Evolutionary conservation across 805 yeast genomes (phyloP).

Genomic region (Vanderwaltozyma yarrowii): DNA sequence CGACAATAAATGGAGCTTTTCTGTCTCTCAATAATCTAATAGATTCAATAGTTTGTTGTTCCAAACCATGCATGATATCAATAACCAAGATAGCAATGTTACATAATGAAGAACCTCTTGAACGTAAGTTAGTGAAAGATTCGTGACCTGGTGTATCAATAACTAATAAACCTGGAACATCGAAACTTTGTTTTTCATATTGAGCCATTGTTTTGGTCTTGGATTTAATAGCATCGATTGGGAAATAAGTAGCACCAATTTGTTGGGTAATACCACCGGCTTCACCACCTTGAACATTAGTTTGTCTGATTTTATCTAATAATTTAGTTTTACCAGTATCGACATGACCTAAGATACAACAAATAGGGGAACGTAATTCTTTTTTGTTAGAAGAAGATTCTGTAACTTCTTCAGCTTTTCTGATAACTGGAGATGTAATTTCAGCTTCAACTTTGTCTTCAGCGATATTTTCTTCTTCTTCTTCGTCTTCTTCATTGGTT

Average conservation of each 20-base stretch:
- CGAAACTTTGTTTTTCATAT: slow-evolving; percentile 75
- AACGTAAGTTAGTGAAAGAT: slow-evolving; percentile 92
- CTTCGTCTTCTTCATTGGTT: slow-evolving; percentile 26
- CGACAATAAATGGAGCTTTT: slow-evolving; percentile 97
- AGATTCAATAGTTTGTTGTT: slow-evolving; percentile 94
- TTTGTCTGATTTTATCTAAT: slow-evolving; percentile 94
- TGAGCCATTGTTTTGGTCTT: slow-evolving; percentile 88
- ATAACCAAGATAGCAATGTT: slow-evolving; percentile 97
- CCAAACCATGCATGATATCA: slow-evolving; percentile 98
- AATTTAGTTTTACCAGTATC: slow-evolving; percentile 99
- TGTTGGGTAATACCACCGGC: slow-evolving; percentile 99
- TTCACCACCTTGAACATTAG: slow-evolving; percentile 99
- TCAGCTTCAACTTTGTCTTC: slow-evolving; percentile 22
- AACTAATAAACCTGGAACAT: slow-evolving; percentile 93
- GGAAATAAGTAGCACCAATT: slow-evolving; percentile 99
- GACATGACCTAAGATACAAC: slow-evolving; percentile 98
- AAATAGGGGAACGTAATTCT: slow-evolving; percentile 93
- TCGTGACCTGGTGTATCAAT: slow-evolving; percentile 99
- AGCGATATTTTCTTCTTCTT: slow-evolving; percentile 19
- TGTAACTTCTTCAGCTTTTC: slow-evolving; percentile 6
- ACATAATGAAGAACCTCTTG: slow-evolving; percentile 98
- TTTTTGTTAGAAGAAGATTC: slow-evolving; percentile 28
- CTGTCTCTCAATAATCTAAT: slow-evolving; percentile 86
- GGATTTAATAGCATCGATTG: slow-evolving; percentile 82
- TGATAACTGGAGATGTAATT: slow-evolving; percentile 13